Base-by-base conservation (phyloP, 805 yeast species). In the Cyberlindnera amylophila region DNA sequence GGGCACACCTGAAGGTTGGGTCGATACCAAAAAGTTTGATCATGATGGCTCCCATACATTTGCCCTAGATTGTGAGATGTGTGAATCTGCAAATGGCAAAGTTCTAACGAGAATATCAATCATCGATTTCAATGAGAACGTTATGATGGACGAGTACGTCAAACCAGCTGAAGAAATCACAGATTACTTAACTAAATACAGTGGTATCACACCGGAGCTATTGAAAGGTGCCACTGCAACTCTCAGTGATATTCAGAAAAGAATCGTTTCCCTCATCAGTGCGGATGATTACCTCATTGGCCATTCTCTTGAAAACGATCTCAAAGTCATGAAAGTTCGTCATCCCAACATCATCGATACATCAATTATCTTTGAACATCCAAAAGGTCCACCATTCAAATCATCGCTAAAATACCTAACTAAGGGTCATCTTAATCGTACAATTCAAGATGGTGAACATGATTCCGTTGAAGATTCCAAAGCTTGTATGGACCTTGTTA, bases 21-120 rank as follows among this genome's bases (percentile, higher is more conserved):
- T 67, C 1, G 76, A 76, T 33, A 83, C 95, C 0, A 50, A 31
- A 12, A 42, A 56, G 1, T 75, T 78, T 46, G 75, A 73, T 1
- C 81, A 77, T 47, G 79, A 70, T 9, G 82, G 81, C 0, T 73
- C 84, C 0, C 79, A 71, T 43, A 77, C 84, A 0, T 87, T 77
- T 65, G 93, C 95, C 0, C 51, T 93, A 15, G 99, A 91, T 64
- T 93, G 99, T 69, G 99, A 91, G 64, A 93, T 91, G 88, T 88
- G 96, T 59, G 65, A 72, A 44, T 64, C 90, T 0, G 74, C 67
- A 0, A 48, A 55, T 1, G 89, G 88, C 0, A 71, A 73, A 32
- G 95, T 78, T 1, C 67, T 91, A 32, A 79, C 98, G 0, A 70
- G 97, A 40, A 77, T 86, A 0, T 85, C 96, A 2, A 50, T 93